These are phyloP conservation scores for Eimeria falciformis DNA, from an alignment of 169 alveolate species.

Conservation along the genomic window DNA sequence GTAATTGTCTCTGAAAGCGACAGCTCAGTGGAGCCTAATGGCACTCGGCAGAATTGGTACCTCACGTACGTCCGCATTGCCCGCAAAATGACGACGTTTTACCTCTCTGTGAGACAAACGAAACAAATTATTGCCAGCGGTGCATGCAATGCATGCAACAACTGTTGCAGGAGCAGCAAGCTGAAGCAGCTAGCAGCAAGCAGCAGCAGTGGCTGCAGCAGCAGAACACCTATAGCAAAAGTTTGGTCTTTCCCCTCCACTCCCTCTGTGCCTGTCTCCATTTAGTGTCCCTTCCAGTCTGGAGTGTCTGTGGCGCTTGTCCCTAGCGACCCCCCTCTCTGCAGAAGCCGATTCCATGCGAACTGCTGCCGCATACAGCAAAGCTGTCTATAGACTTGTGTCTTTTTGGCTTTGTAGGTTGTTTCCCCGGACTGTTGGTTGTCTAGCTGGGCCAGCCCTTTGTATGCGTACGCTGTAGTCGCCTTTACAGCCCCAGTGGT, in stretches of 20 bases:
- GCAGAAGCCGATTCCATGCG: not conserved
- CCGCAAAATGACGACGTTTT: not conserved
- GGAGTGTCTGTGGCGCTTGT: not conserved
- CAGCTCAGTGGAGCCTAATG: not conserved
- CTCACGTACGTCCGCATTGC: not conserved
- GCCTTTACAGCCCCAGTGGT: not conserved
- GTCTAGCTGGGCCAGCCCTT: not conserved
- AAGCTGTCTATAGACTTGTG: too few relatives aligned
- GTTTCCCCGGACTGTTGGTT: slow-evolving; percentile 5
- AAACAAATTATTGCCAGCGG: too few relatives aligned
- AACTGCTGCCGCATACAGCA: not conserved
- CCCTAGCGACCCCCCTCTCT: not conserved
- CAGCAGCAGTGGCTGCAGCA: too few relatives aligned
- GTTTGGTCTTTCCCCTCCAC: not conserved
- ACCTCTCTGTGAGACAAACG: too few relatives aligned
- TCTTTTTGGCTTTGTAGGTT: not conserved
- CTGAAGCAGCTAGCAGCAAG: too few relatives aligned
- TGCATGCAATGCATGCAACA: too few relatives aligned
- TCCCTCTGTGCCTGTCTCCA: not conserved
- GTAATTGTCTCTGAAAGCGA: not conserved
- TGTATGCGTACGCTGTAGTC: not conserved
- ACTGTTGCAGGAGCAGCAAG: too few relatives aligned
- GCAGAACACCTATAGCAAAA: too few relatives aligned
- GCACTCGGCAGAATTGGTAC: not conserved
- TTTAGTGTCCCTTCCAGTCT: not conserved